Evolutionary conservation across 108 stramenopile species (phyloP).

Genomic region (Pseudonitzschia pungens): DNA sequence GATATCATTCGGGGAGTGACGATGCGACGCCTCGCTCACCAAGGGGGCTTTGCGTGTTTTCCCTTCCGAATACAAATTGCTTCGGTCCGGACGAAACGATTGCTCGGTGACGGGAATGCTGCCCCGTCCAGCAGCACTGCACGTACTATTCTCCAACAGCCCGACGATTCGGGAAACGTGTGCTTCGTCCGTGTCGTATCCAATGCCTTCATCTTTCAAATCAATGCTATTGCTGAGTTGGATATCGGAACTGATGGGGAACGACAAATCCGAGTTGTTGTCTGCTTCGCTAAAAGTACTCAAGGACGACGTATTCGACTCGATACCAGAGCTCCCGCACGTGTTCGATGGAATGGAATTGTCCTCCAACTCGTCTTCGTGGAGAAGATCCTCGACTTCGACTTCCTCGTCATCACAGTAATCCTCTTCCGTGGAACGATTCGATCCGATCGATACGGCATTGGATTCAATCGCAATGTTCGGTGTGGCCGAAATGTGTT

Average conservation of each 20-base stretch:
- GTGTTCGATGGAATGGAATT: not conserved
- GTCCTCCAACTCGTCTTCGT: slow-evolving; percentile 10
- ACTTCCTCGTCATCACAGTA: slow-evolving; percentile 18
- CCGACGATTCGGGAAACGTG: slow-evolving; percentile 12
- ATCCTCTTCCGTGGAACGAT: not conserved
- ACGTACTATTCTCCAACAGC: not conserved
- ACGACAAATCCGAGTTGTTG: not conserved
- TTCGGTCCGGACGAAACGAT: not conserved
- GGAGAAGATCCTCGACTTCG: slow-evolving; percentile 13
- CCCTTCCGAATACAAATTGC: not conserved
- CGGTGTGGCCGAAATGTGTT: not conserved
- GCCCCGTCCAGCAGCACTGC: not conserved
- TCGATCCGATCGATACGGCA: not conserved
- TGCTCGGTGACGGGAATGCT: not conserved
- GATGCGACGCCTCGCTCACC: not conserved
- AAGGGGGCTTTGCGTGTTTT: not conserved
- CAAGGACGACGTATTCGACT: slow-evolving; percentile 28
- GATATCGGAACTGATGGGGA: not conserved
- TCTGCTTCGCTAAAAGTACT: slow-evolving; percentile 25
- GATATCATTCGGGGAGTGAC: not conserved
- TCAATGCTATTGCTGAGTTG: not conserved
- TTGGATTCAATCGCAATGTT: slow-evolving; percentile 1
- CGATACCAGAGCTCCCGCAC: not conserved
- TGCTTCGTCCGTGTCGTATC: slow-evolving; percentile 20
- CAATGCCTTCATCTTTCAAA: not conserved